Conservation (phyloP, 495 filamentous ascomycete species). For the Penicillium malachiteum region DNA sequence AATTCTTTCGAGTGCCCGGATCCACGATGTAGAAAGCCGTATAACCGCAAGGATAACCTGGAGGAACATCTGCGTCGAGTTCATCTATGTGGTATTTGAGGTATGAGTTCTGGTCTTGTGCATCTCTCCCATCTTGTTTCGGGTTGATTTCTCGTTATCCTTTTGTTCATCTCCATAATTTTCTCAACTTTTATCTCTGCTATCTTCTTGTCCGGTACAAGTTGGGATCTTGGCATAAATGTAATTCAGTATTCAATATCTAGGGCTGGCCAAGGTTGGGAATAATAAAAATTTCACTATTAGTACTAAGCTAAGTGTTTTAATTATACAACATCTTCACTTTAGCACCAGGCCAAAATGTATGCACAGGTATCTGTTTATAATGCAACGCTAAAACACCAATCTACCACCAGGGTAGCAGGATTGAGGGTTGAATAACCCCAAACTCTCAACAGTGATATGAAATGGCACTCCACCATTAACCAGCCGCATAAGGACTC, state of each 20-base stretch:
- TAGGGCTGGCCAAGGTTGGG: background rate
- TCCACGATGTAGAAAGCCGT: background rate
- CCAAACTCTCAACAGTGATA: too few species aligned
- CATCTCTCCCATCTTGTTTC: background rate
- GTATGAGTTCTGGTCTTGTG: background rate
- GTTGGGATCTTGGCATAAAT: background rate
- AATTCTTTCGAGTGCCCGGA: background rate
- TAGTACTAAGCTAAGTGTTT: background rate
- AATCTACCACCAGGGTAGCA: background rate
- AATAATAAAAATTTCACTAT: background rate
- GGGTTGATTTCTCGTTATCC: background rate
- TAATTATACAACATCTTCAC: background rate
- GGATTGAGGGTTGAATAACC: background rate
- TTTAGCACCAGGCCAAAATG: background rate
- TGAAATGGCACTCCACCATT: background rate
- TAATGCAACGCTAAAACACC: too few species aligned
- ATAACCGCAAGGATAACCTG: conserved; percentile 1
- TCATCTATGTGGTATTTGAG: background rate
- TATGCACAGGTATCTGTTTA: background rate
- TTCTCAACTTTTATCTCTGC: background rate
- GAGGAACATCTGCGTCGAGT: background rate
- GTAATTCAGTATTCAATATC: background rate
- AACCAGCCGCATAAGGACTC: conserved; percentile 67
- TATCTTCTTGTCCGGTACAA: background rate
- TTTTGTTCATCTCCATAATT: background rate